Conservation (phyloP, 2,329 filamentous ascomycete genomes). For the Emmonsia crescens region DNA sequence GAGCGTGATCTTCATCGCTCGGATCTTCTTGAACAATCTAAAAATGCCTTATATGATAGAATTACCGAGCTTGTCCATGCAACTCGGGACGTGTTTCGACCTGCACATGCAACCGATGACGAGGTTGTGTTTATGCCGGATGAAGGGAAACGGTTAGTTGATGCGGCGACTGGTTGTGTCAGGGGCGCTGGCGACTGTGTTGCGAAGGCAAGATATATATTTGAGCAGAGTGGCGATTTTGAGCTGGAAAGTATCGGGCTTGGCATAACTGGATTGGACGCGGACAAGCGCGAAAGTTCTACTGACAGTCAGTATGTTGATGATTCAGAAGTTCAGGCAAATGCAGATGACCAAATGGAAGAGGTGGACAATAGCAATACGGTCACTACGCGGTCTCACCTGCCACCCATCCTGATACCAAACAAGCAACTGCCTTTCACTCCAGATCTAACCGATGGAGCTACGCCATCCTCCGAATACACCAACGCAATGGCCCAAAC, state of each 20-base stretch:
- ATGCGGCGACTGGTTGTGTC: conserved; percentile 77
- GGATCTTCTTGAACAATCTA: conserved; percentile 56
- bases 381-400: conserved; percentile 27
- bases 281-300: background rate
- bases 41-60: conserved; percentile 65
- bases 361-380: background rate
- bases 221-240: conserved; percentile 85
- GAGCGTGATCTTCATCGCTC: conserved; percentile 61
- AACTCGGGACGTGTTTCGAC: conserved; percentile 66
- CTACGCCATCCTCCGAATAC: conserved; percentile 27
- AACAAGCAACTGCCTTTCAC: conserved; percentile 24
- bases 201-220: conserved; percentile 69
- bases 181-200: conserved; percentile 86
- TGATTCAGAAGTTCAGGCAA: background rate
- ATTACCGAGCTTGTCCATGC: conserved; percentile 72
- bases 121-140: conserved; percentile 72
- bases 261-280: conserved; percentile 30
- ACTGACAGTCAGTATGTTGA: background rate
- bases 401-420: conserved; percentile 37
- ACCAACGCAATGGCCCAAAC: conserved; percentile 26
- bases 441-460: conserved; percentile 27
- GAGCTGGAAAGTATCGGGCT: conserved; percentile 55
- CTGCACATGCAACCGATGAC: conserved; percentile 54
- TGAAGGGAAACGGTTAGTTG: conserved; percentile 63
- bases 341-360: background rate